Evolutionary conservation across 78 protist genomes (phyloP).

Genomic region (Guillardia theta): DNA sequence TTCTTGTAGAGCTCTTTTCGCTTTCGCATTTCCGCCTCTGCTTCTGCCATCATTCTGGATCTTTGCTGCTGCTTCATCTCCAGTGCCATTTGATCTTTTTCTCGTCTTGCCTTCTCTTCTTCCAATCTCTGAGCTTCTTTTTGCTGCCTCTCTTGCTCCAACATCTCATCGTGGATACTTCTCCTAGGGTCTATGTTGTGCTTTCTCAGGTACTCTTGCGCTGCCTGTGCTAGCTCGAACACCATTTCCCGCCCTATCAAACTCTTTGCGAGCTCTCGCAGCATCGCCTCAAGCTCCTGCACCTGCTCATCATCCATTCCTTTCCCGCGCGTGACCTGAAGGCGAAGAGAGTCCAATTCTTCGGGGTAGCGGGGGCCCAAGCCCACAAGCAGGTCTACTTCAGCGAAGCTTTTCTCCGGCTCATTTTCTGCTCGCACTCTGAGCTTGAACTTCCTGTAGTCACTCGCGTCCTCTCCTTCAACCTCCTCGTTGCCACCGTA

Average conservation of each 20-base stretch:
- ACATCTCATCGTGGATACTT: background rate
- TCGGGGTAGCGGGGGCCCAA: background rate
- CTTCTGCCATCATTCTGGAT: background rate
- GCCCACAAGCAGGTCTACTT: background rate
- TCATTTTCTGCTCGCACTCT: background rate
- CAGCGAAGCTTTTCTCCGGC: background rate
- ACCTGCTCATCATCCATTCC: background rate
- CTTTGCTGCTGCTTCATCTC: background rate
- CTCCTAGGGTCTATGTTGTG: background rate
- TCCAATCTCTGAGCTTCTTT: background rate
- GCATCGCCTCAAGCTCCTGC: background rate
- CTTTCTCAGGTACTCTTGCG: background rate
- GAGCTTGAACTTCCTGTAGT: background rate
- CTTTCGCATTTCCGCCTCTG: background rate
- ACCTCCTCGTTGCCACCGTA: too few species aligned
- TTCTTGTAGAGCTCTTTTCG: background rate
- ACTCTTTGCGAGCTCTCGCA: background rate
- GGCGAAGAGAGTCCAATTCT: background rate
- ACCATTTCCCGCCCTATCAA: background rate
- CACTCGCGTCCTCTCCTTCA: background rate
- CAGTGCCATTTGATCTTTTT: too few species aligned
- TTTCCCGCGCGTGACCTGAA: background rate
- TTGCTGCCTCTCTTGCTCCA: background rate
- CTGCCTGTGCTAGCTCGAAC: background rate
- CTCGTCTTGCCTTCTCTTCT: background rate